Conservation (phyloP, 768 basidiomycete genomes). For the Boletus subparvulus region DNA sequence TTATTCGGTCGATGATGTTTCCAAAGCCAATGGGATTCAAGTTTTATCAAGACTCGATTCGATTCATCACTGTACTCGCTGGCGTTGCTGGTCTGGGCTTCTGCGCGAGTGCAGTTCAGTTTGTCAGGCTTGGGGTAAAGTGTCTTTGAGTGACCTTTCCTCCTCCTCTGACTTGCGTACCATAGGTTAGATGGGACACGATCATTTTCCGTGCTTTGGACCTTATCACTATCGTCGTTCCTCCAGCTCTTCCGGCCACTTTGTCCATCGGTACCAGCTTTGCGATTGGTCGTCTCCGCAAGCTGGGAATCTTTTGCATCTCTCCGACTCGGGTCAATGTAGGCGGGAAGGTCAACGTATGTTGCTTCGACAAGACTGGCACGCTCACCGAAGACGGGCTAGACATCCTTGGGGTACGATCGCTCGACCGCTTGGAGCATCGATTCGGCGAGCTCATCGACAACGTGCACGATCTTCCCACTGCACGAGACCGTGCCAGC, state of each 20-base stretch:
- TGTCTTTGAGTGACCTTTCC: neutral
- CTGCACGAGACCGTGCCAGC: slow-evolving; percentile 68
- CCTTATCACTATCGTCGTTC: slow-evolving; percentile 95
- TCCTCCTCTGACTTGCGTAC: neutral
- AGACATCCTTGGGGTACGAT: slow-evolving; percentile 92
- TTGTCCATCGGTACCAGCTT: slow-evolving; percentile 97
- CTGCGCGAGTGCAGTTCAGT: slow-evolving; percentile 87
- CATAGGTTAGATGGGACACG: slow-evolving; percentile 82
- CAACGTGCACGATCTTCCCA: slow-evolving; percentile 83
- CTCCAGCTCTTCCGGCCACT: slow-evolving; percentile 95
- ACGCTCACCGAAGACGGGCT: slow-evolving; percentile 97
- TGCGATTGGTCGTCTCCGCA: slow-evolving; percentile 84
- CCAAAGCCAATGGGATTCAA: slow-evolving; percentile 99
- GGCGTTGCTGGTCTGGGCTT: slow-evolving; percentile 92
- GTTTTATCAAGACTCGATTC: slow-evolving; percentile 90
- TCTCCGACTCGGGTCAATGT: slow-evolving; percentile 95
- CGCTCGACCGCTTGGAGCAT: slow-evolving; percentile 69
- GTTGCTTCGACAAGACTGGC: slow-evolving; percentile 99
- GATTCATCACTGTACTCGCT: slow-evolving; percentile 89
- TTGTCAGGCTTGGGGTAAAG: slow-evolving; percentile 80
- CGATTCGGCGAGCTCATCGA: slow-evolving; percentile 89
- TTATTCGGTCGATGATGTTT: slow-evolving; percentile 96
- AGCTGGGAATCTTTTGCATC: slow-evolving; percentile 90
- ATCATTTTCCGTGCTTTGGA: slow-evolving; percentile 92
- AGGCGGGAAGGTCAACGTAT: slow-evolving; percentile 93